phyloP scores from a whole-genome alignment of 257 asterid genomes.

The Solanum appendiculatum region DNA sequence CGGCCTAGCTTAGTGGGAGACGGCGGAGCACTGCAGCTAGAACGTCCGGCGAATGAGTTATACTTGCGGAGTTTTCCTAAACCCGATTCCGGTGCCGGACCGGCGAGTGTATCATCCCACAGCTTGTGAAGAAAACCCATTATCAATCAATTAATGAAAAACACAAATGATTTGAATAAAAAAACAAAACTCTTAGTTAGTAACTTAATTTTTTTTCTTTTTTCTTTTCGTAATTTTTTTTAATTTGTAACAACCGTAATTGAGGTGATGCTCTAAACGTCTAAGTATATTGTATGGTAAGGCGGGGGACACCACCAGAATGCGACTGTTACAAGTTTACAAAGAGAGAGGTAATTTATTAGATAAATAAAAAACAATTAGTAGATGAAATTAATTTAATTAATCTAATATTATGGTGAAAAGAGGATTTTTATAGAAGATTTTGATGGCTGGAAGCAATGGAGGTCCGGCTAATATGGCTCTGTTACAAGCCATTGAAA shows the following conservation, averaged over 20 bases:
- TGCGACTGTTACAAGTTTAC: conserved; percentile 62
- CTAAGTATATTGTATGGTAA: not conserved
- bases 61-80: conserved; percentile 64
- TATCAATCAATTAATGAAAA: not conserved
- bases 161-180: not conserved
- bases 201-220: not conserved
- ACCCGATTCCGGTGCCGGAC: conserved; percentile 69
- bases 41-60: conserved; percentile 35
- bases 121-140: conserved; percentile 84
- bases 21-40: conserved; percentile 4
- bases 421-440: conserved; percentile 21
- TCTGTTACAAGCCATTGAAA: conserved; percentile 12
- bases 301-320: conserved; percentile 37
- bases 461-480: conserved; percentile 6
- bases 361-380: not conserved
- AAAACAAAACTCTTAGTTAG: not conserved
- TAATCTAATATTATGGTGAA: not conserved
- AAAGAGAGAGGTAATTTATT: not conserved
- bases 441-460: conserved; percentile 1
- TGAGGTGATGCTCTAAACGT: conserved; percentile 26
- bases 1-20: conserved; percentile 3
- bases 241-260: conserved; percentile 63
- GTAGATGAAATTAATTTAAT: not conserved
- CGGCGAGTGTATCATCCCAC: conserved; percentile 87
- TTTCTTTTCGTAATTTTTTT: not conserved